Evolutionary conservation across 441 rosid species (phyloP).

Genomic region (Mallotus repandus): DNA sequence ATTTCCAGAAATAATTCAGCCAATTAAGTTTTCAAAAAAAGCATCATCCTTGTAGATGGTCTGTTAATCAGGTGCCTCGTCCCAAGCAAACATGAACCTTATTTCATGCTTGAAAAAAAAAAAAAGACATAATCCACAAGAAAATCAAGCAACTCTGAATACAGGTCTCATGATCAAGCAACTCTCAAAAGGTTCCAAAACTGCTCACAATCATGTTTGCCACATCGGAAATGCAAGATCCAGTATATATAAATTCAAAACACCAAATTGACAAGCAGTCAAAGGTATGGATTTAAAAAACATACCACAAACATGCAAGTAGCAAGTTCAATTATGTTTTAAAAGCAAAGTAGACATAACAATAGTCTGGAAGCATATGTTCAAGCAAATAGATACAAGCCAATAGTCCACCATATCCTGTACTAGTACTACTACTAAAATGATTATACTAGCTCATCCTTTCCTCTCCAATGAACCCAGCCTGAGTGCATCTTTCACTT

Average conservation of each 20-base stretch:
- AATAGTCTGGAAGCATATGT: slow-evolving; percentile 11
- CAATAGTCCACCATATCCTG: slow-evolving; percentile 29
- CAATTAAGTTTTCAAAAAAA: no score
- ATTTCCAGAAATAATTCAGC: no score
- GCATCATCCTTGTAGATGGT: no score
- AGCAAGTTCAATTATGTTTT: slow-evolving; percentile 21
- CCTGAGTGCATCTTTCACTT: slow-evolving; percentile 13
- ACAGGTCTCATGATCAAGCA: no score
- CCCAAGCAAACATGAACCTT: no score
- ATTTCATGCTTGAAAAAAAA: no score
- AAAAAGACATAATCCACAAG: no score
- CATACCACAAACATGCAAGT: slow-evolving; percentile 13
- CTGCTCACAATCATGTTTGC: no score
- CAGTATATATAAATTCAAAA: background rate
- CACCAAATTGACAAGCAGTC: background rate
- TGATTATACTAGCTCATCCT: slow-evolving; percentile 20
- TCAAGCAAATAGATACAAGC: slow-evolving; percentile 31
- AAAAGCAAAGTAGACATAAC: slow-evolving; percentile 19
- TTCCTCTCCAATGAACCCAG: slow-evolving; percentile 21
- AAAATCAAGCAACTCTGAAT: no score
- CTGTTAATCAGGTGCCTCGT: no score
- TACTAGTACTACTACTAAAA: slow-evolving; percentile 9
- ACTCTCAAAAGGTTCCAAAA: no score
- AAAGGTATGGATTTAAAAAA: slow-evolving; percentile 12
- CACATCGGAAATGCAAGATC: no score